Base-by-base conservation (phyloP, 148 eudicot genomes). In the Tetragonia tetragonoides region DNA sequence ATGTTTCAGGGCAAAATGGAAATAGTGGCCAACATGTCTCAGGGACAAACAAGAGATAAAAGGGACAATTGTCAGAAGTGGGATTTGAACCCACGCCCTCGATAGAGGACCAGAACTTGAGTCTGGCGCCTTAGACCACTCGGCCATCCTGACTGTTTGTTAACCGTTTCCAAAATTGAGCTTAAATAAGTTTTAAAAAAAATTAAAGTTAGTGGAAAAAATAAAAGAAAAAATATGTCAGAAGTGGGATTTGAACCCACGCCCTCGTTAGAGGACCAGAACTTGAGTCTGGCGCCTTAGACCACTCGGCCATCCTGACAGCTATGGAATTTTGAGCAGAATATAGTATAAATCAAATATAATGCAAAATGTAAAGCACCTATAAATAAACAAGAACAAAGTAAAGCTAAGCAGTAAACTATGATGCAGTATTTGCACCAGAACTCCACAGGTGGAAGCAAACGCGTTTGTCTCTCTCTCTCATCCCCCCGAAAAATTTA, bases 21-120 rank as follows among this genome's bases (percentile, higher is more conserved):
- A 65, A 28, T 28, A 1, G 6, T 34, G 16, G 6, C 34, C 34
- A 28, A 28, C 34, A 28, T 28, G 34, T 28, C 34, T n/a, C 4
- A 7, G 2, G 6, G 5, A 3, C 7, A 23, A 21, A 2, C 2
- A 1, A 3, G 0, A 11, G 46, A 51, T n/a, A 70, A 21, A 12
- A 44, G 20, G 11, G 44, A 11, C 8, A 49, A n/a, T n/a, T 70
- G 73, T 70, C 59, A 70, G 73, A 70, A 70, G 73, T 70, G 73
- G 73, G 59, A 70, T 70, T 70, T 71, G 74, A 71, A 49, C 74
- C 61, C 74, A 71, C 74, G 74, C 61, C 74, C 74, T 71, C 74
- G 51, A 12, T 20, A 56, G 61, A 51, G 53, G 74, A 71, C 74
- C 60, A 71, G 74, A 71, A 71, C 61, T 49, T 53, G 74, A 53